Evolutionary conservation across 768 basidiomycete genomes (phyloP), one percentile per base, ranked within the genome.

Genomic region (Rhizopogon salebrosus): DNA sequence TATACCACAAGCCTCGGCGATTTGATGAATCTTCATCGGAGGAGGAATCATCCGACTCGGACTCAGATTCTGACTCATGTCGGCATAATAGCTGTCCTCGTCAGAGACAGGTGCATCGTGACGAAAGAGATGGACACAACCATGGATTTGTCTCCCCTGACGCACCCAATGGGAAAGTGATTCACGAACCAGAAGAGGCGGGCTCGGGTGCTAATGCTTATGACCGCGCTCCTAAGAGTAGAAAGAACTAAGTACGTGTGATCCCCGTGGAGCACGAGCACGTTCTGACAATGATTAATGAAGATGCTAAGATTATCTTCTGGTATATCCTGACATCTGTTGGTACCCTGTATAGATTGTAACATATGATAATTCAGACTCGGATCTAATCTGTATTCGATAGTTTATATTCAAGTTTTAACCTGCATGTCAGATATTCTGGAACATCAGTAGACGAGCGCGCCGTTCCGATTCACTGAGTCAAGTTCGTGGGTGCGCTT

Each of bases 1-100:
- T 98, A 62, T 95, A 94, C 63, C 91, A 93, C 65, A 89, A 87
- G 64, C 86, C 87, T 1, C 78, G 80, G 52, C 71, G 63, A 46
- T 93, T 91, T 56, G 91, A 92, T 69, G 91, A 93, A 63, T 92
- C 91, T 0, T 89, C 85, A 0, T 83, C 83, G 31, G 79, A 80
- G 38, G 45, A 46, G 6, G 77, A 79, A 40, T 77, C 76, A 4
- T 81, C 80, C 0, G 84, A 79, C 38, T 78, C 80, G 2, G 78
- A 77, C 46, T 69, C 70, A 0, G 75, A 67, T 35, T 62, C 68
- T 0, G 68, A 66, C n/a, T 34, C 31, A 11, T 62, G 65, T 22
- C 54, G 55, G 29, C 7, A 29, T 11, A 49, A 35, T 6, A 23
- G 41, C n/a, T 54, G 49, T n/a, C 52, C 46, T 13, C 20, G 20